Evolutionary conservation across 208 protist species (phyloP), one percentile per base, ranked within the genome.

Genomic region (Angomonas desouzai): DNA sequence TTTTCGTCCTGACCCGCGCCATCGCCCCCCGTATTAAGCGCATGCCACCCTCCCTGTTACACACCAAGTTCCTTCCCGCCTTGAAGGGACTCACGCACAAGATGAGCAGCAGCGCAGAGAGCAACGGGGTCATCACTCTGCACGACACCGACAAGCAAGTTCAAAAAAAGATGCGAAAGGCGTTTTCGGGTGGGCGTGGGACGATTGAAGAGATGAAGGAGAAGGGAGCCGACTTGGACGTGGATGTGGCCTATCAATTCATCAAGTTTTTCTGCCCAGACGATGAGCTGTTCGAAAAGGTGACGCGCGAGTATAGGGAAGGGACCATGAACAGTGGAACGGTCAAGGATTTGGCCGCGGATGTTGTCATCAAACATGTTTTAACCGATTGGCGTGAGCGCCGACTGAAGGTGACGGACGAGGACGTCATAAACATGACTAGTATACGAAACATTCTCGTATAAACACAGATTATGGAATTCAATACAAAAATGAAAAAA

Each of bases 1-100:
- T 99, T 79, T 99, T 99, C 85, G 87, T 99, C 47, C 82, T 99
- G 60, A 98, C 98, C 6, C 76, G 98, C 28, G 90, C 98, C 72
- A 86, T 98, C 23, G 98, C 98, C 22, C 65, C 85, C n/a, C 72
- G 86, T 30, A 66, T 99, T 22, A 92, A 87, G 57, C 79, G 70
- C 34, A 70, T 68, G 1, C 98, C 99, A 60, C 98, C 98, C 20
- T 75, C 96, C 23, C 76, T 99, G 22, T 84, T 99, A 36, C 96
- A 99, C 71, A 90, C 86, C 25, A 97, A 98, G 60, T 99, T 99
- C 67, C 88, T 99, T 60, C 98, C 98, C 20, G 94, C 98, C 3
- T 74, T 99, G 25, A 97, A 98, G 71, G 98, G 97, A 3, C 33
- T 78, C 1, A 67, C 77, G 43, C 89, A 90, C 45, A 99, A 99